phyloP scores from a whole-genome alignment of 2,329 filamentous ascomycete genomes.

The Taxawa tesnikishii region DNA sequence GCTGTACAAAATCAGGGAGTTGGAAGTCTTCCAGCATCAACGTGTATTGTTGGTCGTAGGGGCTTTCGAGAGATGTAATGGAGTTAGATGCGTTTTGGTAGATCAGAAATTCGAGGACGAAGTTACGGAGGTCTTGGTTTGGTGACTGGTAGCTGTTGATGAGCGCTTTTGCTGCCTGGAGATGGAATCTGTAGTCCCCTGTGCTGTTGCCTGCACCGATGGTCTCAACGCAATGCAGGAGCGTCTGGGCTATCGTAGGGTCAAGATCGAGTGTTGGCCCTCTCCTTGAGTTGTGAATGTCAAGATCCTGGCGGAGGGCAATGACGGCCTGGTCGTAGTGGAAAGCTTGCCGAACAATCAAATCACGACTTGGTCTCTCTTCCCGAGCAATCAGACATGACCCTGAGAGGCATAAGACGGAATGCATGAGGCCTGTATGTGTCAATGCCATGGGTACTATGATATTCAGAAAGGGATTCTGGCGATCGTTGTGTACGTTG shows the following conservation, averaged over 20 bases:
- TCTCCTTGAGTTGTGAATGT: slow-evolving; percentile 4
- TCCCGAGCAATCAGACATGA: slow-evolving; percentile 52
- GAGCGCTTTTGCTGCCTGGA: slow-evolving; percentile 61
- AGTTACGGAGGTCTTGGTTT: slow-evolving; percentile 59
- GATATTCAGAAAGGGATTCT: slow-evolving; percentile 77
- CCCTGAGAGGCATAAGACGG: slow-evolving; percentile 70
- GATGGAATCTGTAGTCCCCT: slow-evolving; percentile 69
- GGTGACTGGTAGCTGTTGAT: slow-evolving; percentile 41
- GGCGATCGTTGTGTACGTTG: slow-evolving; percentile 67
- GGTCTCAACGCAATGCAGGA: slow-evolving; percentile 48
- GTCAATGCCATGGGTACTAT: slow-evolving; percentile 69
- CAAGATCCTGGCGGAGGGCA: slow-evolving; percentile 12
- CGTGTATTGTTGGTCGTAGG: too few species aligned
- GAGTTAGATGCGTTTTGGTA: slow-evolving; percentile 58
- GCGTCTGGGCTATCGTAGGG: slow-evolving; percentile 48
- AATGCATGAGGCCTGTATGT: slow-evolving; percentile 80
- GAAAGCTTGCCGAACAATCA: slow-evolving; percentile 42
- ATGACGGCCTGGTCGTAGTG: slow-evolving; percentile 34
- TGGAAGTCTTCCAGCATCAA: slow-evolving; percentile 41
- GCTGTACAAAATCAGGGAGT: slow-evolving; percentile 40
- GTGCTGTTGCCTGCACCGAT: slow-evolving; percentile 47
- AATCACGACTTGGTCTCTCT: slow-evolving; percentile 29
- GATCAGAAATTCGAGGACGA: slow-evolving; percentile 66
- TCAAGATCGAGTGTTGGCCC: slow-evolving; percentile 20
- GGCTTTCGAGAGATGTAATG: slow-evolving; percentile 39